A percentile compares a stretch with the other conserved stretches of the same genome.
Conservation (phyloP, 805 yeast species). For the Saccharomyces paradoxus region DNA sequence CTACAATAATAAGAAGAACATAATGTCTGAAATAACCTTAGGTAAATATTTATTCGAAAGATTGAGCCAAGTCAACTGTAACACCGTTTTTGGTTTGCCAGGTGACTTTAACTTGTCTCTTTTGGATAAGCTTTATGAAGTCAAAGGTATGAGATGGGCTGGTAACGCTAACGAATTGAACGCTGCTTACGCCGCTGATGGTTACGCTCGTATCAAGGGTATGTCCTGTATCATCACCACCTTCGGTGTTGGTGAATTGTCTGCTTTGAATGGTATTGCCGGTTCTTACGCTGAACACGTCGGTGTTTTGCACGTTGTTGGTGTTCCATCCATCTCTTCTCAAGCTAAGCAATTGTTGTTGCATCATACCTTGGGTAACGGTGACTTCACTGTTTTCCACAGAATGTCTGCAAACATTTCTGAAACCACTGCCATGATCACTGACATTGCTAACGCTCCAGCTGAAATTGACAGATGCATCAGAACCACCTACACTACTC, state of each 20-base stretch:
- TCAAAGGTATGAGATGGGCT: conserved; percentile 52
- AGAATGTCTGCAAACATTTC: conserved; percentile 62
- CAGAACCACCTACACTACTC: conserved; percentile 53
- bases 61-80: conserved; percentile 41
- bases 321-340: conserved; percentile 49
- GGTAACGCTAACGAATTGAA: conserved; percentile 86
- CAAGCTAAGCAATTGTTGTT: conserved; percentile 42
- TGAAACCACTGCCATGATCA: conserved; percentile 48
- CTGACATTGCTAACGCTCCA: conserved; percentile 52
- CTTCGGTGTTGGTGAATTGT: conserved; percentile 84
- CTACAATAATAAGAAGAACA: background rate
- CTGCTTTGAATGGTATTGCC: conserved; percentile 75
- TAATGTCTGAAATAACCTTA: conserved; percentile 33
- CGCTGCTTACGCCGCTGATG: conserved; percentile 87
- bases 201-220: conserved; percentile 54
- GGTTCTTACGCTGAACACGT: conserved; percentile 80
- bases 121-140: conserved; percentile 55
- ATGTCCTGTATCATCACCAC: conserved; percentile 42
- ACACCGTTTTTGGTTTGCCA: conserved; percentile 64
- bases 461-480: conserved; percentile 59
- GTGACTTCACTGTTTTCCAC: conserved; percentile 63
- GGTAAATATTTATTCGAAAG: conserved; percentile 61
- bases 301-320: conserved; percentile 79
- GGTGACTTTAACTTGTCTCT: conserved; percentile 64
- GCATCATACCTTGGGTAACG: conserved; percentile 74